Evolutionary conservation across 495 filamentous ascomycete species (phyloP), one percentile per base, ranked within the genome.

Genomic region (Stereocaulon alpinum): DNA sequence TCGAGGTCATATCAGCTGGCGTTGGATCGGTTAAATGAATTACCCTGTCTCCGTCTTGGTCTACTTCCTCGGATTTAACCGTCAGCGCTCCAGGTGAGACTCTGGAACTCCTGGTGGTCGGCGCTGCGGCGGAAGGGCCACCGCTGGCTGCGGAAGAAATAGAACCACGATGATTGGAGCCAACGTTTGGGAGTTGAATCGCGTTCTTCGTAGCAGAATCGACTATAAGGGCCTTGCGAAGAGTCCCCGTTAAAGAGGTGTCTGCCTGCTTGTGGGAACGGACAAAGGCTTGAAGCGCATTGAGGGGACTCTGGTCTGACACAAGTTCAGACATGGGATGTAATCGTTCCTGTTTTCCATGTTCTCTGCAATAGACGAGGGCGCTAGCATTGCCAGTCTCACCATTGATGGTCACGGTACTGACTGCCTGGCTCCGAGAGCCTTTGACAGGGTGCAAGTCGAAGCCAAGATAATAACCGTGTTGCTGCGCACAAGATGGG

Each of bases 231-330:
- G 94, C 92, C 68, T 95, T 96, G 22, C 93, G 85, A 44, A 91
- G 86, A 18, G 93, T 96, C 22, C 92, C 92, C 9, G 91, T 96
- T 56, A 95, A 72, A 18, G 86, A 81, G 22, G 92, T 77, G 64
- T 99, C 93, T 20, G 92, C 91, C 70, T 97, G 92, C 73, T 97
- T 99, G 76, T 88, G 96, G 44, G 86, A 91, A 55, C 81, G 81
- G 29, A 84, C 86, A 67, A 86, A 99, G 12, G 92, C 77, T 69
- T 96, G 91, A 18, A 99, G 74, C 17, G 88, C 92, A 61, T 84
- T 95, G 64, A 78, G 64, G 61, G 73, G 79, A 32, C 77, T 67
- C 20, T 47, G 58, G 4, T 55, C 42, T 29, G 55, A 17, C 6
- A 48, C 29, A 2, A 62, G 27, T 58, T 98, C 91, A 62, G 86